phyloP scores from a whole-genome alignment of 768 basidiomycete species.

The Fomitopsis pulvina region DNA sequence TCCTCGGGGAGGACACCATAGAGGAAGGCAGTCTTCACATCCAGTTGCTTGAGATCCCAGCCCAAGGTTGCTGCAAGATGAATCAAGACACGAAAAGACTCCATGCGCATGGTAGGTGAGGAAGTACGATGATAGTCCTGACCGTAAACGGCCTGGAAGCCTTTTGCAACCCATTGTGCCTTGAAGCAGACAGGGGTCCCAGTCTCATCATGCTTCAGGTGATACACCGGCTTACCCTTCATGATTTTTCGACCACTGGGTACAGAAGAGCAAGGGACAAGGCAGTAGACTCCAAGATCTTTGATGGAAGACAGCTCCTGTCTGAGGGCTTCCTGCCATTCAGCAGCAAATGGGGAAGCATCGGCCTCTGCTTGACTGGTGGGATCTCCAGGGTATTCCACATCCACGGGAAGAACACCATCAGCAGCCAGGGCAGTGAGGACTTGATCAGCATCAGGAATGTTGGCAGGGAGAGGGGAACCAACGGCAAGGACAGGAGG shows the following conservation, averaged over 20 bases:
- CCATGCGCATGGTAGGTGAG: conserved; percentile 34
- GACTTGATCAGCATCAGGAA: neutral
- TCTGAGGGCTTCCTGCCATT: conserved; percentile 19
- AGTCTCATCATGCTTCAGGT: conserved; percentile 17
- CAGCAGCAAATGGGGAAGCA: conserved; percentile 5
- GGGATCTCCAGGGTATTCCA: conserved; percentile 17
- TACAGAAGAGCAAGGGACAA: conserved; percentile 17
- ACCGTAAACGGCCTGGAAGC: conserved; percentile 35
- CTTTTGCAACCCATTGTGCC: conserved; percentile 34
- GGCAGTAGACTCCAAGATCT: conserved; percentile 14
- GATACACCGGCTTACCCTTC: conserved; percentile 20
- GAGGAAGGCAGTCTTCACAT: conserved; percentile 29
- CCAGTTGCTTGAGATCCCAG: conserved; percentile 33
- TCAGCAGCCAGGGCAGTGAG: conserved; percentile 8
- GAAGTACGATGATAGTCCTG: conserved; percentile 36
- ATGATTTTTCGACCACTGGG: conserved; percentile 5
- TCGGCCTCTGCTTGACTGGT: conserved; percentile 16
- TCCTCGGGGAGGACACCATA: too few relatives aligned
- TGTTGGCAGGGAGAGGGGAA: conserved; percentile 7
- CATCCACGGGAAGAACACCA: conserved; percentile 10
- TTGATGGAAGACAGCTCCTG: conserved; percentile 17
- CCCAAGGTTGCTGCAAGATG: conserved; percentile 27
- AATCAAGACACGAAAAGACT: conserved; percentile 30
- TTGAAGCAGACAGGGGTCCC: conserved; percentile 23
- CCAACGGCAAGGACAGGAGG: conserved; percentile 6